phyloP scores from a whole-genome alignment of 768 basidiomycete genomes.

The Hericium coralloides region DNA sequence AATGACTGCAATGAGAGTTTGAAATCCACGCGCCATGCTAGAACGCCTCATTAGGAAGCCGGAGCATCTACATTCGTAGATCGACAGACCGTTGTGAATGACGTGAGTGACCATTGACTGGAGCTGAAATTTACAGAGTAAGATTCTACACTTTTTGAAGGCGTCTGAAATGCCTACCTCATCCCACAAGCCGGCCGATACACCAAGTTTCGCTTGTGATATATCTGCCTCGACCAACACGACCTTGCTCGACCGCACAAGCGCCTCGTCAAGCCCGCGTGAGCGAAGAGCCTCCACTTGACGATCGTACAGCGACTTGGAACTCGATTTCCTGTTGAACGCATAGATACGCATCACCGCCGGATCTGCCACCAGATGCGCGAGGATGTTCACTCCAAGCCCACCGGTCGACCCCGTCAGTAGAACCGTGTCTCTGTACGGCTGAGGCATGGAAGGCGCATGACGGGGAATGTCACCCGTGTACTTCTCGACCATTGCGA shows the following conservation, averaged over 20 bases:
- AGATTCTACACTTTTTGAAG: no score
- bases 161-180: slow-evolving; percentile 1
- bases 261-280: not conserved
- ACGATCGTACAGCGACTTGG: not conserved
- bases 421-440: not conserved
- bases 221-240: slow-evolving; percentile 16
- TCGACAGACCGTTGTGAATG: slow-evolving; percentile 14
- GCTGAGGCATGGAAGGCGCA: not conserved
- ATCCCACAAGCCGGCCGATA: slow-evolving; percentile 4
- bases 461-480: not conserved
- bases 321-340: not conserved
- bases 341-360: not conserved
- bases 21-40: slow-evolving; percentile 11
- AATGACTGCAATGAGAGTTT: slow-evolving; percentile 8
- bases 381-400: not conserved
- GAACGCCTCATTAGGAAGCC: not conserved
- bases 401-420: not conserved
- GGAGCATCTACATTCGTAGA: not conserved
- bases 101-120: slow-evolving; percentile 12
- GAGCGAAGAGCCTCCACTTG: not conserved
- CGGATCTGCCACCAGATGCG: not conserved
- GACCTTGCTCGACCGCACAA: slow-evolving; percentile 13
- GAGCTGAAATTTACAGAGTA: not conserved
- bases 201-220: slow-evolving; percentile 2
- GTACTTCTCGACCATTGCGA: not conserved